Percentiles rank a stretch among this genome's conserved stretches.
Conservation (phyloP, 108 stramenopile genomes). For the Stephanodiscus triporus region DNA sequence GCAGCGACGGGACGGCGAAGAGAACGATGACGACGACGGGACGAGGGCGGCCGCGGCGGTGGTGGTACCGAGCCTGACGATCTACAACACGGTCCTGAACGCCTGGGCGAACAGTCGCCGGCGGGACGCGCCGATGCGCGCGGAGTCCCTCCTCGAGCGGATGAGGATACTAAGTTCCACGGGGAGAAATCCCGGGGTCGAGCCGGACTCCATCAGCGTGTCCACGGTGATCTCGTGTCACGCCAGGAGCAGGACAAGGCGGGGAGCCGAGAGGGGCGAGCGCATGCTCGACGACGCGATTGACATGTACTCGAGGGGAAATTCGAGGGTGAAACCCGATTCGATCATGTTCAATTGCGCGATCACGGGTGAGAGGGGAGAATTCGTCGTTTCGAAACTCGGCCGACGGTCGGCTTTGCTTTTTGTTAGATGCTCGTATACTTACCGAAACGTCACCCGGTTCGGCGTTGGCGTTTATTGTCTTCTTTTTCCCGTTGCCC, state of each 20-base stretch:
- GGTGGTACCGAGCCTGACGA: constrained; percentile 44
- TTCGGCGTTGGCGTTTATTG: neutral
- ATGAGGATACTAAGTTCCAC: constrained; percentile 36
- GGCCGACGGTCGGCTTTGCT: neutral
- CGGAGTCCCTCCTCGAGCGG: constrained; percentile 35
- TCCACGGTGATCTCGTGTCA: constrained; percentile 49
- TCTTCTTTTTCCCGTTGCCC: neutral
- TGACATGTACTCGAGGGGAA: constrained; percentile 33
- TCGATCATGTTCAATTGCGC: constrained; percentile 47
- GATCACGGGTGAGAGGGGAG: constrained; percentile 15
- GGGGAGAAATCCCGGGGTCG: constrained; percentile 41
- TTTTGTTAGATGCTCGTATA: neutral
- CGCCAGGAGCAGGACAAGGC: constrained; percentile 31
- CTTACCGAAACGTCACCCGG: neutral
- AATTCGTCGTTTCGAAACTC: neutral
- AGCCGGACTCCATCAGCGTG: constrained; percentile 45
- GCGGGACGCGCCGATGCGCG: constrained; percentile 34
- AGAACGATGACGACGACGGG: neutral
- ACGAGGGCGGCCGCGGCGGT: constrained; percentile 11
- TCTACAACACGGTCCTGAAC: constrained; percentile 69
- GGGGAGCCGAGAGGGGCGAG: constrained; percentile 38
- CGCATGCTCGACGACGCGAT: constrained; percentile 37
- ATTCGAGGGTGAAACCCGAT: constrained; percentile 44
- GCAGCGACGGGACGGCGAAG: too few relatives aligned
- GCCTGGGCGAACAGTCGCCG: constrained; percentile 65